phyloP scores from a whole-genome alignment of 116 monocot species.

The Trichopus zeylanicus region DNA sequence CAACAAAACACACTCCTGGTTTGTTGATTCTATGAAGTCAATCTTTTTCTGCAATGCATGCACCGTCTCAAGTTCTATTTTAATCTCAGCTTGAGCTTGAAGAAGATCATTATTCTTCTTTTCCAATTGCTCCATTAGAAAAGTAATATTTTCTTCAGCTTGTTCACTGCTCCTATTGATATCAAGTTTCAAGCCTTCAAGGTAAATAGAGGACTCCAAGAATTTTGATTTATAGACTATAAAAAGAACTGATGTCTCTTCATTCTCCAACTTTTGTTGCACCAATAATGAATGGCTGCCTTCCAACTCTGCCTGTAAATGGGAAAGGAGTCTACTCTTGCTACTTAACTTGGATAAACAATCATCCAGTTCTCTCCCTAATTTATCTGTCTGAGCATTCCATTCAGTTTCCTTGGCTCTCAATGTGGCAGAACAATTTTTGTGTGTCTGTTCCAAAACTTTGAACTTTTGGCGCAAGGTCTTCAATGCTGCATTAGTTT shows the following conservation, averaged over 20 bases:
- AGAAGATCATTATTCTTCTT: constrained; percentile 23
- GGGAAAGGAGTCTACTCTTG: constrained; percentile 24
- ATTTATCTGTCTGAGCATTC: constrained; percentile 31
- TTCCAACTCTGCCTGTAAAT: constrained; percentile 48
- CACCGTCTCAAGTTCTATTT: constrained; percentile 4
- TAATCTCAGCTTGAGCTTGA: constrained; percentile 15
- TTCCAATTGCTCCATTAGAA: constrained; percentile 34
- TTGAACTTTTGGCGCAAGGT: constrained; percentile 38
- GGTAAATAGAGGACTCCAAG: constrained; percentile 16
- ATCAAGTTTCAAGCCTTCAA: constrained; percentile 18
- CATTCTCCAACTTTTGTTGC: constrained; percentile 38
- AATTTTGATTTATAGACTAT: constrained; percentile 35
- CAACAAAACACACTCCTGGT: constrained; percentile 14
- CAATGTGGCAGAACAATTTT: constrained; percentile 40
- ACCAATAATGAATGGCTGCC: constrained; percentile 20
- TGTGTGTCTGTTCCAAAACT: constrained; percentile 57
- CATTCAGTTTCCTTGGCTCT: constrained; percentile 50
- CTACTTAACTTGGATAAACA: constrained; percentile 22
- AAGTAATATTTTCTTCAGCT: constrained; percentile 13
- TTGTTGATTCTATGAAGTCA: constrained; percentile 21
- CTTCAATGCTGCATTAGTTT: constrained; percentile 44
- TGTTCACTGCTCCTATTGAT: constrained; percentile 5
- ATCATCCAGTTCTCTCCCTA: constrained; percentile 38
- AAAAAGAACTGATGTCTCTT: constrained; percentile 35
- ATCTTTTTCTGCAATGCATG: constrained; percentile 19